These are phyloP conservation scores for Odonthalia washingtoniensis DNA, from an alignment of 31 red algal species.

Conservation along the genomic window DNA sequence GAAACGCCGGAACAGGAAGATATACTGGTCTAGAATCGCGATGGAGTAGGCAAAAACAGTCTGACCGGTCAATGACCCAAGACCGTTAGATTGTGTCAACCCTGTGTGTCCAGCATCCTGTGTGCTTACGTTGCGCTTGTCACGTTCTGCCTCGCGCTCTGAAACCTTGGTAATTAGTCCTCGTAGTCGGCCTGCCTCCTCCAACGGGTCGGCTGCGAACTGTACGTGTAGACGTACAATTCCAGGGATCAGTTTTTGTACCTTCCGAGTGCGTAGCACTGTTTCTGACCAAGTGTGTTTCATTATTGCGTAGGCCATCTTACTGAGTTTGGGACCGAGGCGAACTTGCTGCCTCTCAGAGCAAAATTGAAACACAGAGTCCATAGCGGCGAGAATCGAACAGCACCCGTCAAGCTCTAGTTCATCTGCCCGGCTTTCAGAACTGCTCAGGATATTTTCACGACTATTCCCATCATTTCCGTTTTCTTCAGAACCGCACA, in stretches of 20 bases:
- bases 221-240: constrained; percentile 65
- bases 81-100: neutral
- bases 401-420: constrained; percentile 55
- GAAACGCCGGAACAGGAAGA: constrained; percentile 67
- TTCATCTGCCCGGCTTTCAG: neutral
- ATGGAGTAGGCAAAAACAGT: constrained; percentile 55
- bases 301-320: constrained; percentile 42
- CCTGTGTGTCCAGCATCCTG: neutral
- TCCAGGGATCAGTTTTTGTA: constrained; percentile 60
- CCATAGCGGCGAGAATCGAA: constrained; percentile 56
- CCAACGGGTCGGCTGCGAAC: constrained; percentile 43
- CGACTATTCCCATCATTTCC: neutral
- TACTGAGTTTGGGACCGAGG: constrained; percentile 50
- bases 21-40: constrained; percentile 65
- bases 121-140: neutral
- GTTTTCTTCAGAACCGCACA: constrained; percentile 40
- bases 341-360: constrained; percentile 31
- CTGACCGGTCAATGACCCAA: constrained; percentile 51
- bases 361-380: constrained; percentile 52
- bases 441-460: neutral
- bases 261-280: constrained; percentile 27
- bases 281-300: constrained; percentile 46
- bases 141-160: neutral
- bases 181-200: constrained; percentile 39
- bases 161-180: constrained; percentile 40